phyloP scores from a whole-genome alignment of 305 asterid species.

The Ruellia speciosa region DNA sequence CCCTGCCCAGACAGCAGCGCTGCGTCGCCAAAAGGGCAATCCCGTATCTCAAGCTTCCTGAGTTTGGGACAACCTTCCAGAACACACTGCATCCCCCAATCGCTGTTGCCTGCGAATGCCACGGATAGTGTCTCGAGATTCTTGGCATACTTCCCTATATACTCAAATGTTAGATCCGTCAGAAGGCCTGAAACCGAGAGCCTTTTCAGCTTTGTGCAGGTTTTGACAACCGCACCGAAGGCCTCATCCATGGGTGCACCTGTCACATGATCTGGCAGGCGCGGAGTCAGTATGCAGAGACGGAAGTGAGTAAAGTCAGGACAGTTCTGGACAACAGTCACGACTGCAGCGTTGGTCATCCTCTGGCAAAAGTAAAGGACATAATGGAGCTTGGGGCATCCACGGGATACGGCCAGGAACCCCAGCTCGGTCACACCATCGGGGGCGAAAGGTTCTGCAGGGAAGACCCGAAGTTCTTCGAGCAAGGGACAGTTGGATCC shows the following conservation, averaged over 20 bases:
- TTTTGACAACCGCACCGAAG: slow-evolving; percentile 35
- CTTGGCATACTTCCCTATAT: slow-evolving; percentile 36
- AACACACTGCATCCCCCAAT: slow-evolving; percentile 32
- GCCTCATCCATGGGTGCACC: slow-evolving; percentile 35
- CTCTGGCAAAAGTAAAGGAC: slow-evolving; percentile 34
- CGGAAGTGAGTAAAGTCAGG: slow-evolving; percentile 33
- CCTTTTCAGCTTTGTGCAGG: slow-evolving; percentile 29
- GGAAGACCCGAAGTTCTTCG: slow-evolving; percentile 35
- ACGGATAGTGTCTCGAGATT: slow-evolving; percentile 31
- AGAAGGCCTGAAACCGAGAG: slow-evolving; percentile 32
- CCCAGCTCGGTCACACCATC: slow-evolving; percentile 31
- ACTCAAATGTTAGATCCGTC: slow-evolving; percentile 27
- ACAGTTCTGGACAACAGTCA: slow-evolving; percentile 29
- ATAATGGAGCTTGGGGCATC: slow-evolving; percentile 33
- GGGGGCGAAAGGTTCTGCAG: slow-evolving; percentile 25
- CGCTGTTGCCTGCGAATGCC: slow-evolving; percentile 34
- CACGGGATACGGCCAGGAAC: slow-evolving; percentile 30
- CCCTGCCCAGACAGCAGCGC: slow-evolving; percentile 23
- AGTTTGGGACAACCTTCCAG: slow-evolving; percentile 33
- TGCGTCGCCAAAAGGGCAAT: slow-evolving; percentile 32
- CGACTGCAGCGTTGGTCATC: slow-evolving; percentile 37
- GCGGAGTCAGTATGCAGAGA: slow-evolving; percentile 28
- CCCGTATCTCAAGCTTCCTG: slow-evolving; percentile 37
- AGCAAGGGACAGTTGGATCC: slow-evolving; percentile 29
- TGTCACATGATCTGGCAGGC: slow-evolving; percentile 28